phyloP scores from a whole-genome alignment of 768 basidiomycete species.

The Podaxis sp. region DNA sequence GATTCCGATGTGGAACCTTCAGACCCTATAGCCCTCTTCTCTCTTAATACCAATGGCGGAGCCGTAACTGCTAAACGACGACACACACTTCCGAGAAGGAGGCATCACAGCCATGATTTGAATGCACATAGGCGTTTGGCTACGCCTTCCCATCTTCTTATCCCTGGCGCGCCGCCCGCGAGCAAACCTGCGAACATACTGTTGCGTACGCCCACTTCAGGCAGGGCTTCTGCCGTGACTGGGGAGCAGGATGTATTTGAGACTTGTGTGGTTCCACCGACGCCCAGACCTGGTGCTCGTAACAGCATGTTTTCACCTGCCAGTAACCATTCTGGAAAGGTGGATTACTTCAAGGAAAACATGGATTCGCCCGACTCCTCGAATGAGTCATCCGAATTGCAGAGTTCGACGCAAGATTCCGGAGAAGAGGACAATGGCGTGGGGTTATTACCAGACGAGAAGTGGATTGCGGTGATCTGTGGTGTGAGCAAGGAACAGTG shows the following conservation, averaged over 20 bases:
- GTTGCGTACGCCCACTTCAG: neutral
- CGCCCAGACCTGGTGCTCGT: slow-evolving; percentile 8
- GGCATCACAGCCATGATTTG: neutral
- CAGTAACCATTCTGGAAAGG: neutral
- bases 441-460: slow-evolving; percentile 58
- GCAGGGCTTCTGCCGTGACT: neutral
- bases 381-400: neutral
- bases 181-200: slow-evolving; percentile 28
- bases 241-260: neutral
- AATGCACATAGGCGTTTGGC: slow-evolving; percentile 32
- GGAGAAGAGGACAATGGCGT: slow-evolving; percentile 20
- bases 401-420: slow-evolving; percentile 3
- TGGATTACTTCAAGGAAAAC: neutral
- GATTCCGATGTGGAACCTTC: neutral
- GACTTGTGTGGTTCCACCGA: slow-evolving; percentile 19
- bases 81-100: slow-evolving; percentile 10
- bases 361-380: neutral
- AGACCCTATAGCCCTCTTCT: neutral
- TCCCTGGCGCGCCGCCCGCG: slow-evolving; percentile 57
- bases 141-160: slow-evolving; percentile 52
- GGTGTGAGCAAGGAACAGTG: slow-evolving; percentile 64
- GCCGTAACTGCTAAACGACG: neutral
- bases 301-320: neutral
- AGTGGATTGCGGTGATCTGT: slow-evolving; percentile 81
- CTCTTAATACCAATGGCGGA: neutral